These are phyloP conservation scores for Hypoxylon sp. DNA, from an alignment of 2,329 filamentous ascomycete genomes.

Conservation along the genomic window DNA sequence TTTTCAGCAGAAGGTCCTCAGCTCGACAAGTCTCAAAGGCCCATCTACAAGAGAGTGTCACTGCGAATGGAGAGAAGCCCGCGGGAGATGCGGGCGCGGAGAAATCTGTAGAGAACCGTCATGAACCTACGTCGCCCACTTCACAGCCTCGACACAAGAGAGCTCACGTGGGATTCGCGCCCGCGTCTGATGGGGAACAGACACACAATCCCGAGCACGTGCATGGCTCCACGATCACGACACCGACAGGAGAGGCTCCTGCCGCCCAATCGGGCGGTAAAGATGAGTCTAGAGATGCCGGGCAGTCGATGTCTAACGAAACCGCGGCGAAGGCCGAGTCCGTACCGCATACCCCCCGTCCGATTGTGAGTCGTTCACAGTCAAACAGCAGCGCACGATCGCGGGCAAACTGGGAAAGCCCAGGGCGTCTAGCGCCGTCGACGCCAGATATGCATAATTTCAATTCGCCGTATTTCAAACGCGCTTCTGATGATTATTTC, in stretches of 20 bases:
- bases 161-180: conserved; percentile 72
- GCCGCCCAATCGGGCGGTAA: not conserved
- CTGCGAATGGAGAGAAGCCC: conserved; percentile 15
- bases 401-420: conserved; percentile 22
- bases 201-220: conserved; percentile 34
- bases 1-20: conserved; percentile 66
- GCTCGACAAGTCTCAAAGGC: conserved; percentile 49
- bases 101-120: conserved; percentile 34
- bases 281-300: conserved; percentile 5
- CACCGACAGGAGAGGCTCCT: not conserved
- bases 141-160: conserved; percentile 52
- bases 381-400: conserved; percentile 39
- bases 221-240: not conserved
- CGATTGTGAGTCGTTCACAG: conserved; percentile 42
- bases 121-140: conserved; percentile 21
- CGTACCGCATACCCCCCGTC: conserved; percentile 47
- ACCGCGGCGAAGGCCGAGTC: conserved; percentile 5
- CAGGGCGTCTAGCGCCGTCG: conserved; percentile 33
- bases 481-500: conserved; percentile 41
- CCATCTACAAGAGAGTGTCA: conserved; percentile 15
- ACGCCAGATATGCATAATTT: conserved; percentile 56
- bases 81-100: conserved; percentile 19
- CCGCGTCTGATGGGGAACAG: conserved; percentile 49
- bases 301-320: conserved; percentile 9
- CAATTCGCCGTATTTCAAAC: conserved; percentile 56